Conservation (phyloP, 371 early-diverging fungal species). For the Umbelopsis sp. region DNA sequence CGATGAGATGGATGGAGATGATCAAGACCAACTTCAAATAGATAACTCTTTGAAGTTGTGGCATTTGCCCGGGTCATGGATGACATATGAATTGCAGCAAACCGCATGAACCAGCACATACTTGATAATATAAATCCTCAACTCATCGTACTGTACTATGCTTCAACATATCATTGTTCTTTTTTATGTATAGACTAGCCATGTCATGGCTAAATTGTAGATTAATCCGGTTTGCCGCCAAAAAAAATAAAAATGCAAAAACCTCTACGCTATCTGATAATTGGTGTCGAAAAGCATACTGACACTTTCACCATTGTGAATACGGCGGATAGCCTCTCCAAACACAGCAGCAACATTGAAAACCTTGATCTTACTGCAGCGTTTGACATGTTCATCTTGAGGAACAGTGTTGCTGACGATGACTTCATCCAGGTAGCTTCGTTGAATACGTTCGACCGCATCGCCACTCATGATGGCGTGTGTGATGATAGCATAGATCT, state of each 20-base stretch:
- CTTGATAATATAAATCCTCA: too few species aligned
- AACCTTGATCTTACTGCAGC: constrained; percentile 72
- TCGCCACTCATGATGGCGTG: constrained; percentile 90
- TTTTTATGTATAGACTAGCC: too few species aligned
- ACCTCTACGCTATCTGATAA: constrained; percentile 30
- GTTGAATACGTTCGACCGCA: constrained; percentile 78
- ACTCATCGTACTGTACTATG: too few species aligned
- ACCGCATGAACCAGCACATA: not conserved
- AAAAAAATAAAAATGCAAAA: not conserved
- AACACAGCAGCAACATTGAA: constrained; percentile 89
- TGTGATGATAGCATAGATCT: constrained; percentile 90
- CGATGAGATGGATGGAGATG: not conserved
- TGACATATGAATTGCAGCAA: constrained; percentile 35
- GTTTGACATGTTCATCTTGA: constrained; percentile 73
- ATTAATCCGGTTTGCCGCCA: not conserved
- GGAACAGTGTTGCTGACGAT: constrained; percentile 92
- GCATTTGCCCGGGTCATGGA: constrained; percentile 50
- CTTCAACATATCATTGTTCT: too few species aligned
- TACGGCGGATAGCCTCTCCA: constrained; percentile 94
- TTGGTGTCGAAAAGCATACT: constrained; percentile 77
- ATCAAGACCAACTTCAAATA: constrained; percentile 21
- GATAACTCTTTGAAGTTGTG: constrained; percentile 56
- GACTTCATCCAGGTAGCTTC: constrained; percentile 74
- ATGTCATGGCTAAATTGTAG: too few species aligned
- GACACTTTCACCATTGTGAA: constrained; percentile 94